phyloP scores from a whole-genome alignment of 2,329 filamentous ascomycete genomes.

The Myriosclerotinia duriaeana region DNA sequence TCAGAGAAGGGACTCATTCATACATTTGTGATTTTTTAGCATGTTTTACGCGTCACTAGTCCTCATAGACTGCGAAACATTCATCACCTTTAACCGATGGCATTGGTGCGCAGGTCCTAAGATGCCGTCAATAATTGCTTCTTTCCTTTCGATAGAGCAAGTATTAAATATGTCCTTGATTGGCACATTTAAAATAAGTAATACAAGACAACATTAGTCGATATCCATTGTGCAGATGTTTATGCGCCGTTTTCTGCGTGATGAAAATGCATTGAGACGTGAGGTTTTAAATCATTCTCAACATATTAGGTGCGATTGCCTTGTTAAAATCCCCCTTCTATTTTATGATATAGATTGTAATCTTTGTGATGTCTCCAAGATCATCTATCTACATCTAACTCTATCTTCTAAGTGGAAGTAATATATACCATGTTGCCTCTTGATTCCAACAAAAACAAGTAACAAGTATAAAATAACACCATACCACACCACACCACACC shows the following conservation, averaged over 20 bases:
- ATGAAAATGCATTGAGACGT: not conserved
- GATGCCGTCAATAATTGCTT: constrained; percentile 45
- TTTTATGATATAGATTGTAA: not conserved
- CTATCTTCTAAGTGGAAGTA: not conserved
- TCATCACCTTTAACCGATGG: constrained; percentile 40
- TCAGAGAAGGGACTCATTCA: constrained; percentile 33
- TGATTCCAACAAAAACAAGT: not conserved
- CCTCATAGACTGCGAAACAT: constrained; percentile 39
- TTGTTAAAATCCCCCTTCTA: not conserved
- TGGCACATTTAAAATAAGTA: constrained; percentile 23
- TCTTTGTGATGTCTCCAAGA: not conserved
- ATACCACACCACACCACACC: not conserved
- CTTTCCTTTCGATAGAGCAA: constrained; percentile 26
- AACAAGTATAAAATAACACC: not conserved
- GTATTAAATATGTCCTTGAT: constrained; percentile 8
- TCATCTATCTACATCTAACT: not conserved
- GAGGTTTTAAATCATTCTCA: not conserved
- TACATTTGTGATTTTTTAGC: constrained; percentile 38
- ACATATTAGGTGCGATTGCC: not conserved
- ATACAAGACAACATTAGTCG: constrained; percentile 11
- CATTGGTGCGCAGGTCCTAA: constrained; percentile 45
- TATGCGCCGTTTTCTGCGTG: not conserved
- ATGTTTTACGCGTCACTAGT: constrained; percentile 32
- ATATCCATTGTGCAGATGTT: not conserved
- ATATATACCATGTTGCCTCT: not conserved